Percentiles rank a stretch among this genome's conserved stretches.
Conservation (phyloP, 345 rosid genomes). For the Hibiscus syriacus region DNA sequence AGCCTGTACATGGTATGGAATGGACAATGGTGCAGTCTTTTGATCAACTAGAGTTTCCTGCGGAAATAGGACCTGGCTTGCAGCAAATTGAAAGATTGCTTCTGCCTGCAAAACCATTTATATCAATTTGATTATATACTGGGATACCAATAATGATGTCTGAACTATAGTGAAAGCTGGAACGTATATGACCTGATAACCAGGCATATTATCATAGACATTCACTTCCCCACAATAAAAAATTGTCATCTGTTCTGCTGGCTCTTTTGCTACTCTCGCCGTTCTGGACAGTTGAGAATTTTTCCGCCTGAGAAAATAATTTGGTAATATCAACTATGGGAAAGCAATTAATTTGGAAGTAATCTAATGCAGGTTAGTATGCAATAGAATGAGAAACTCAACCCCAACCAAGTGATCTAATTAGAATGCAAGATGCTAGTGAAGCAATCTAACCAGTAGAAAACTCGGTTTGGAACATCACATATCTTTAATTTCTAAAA, state of each 20-base stretch:
- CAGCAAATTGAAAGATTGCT: slow-evolving; percentile 33
- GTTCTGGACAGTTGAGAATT: slow-evolving; percentile 18
- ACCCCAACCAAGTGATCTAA: not conserved
- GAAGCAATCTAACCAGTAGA: not conserved
- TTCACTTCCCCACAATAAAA: slow-evolving; percentile 41
- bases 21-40: slow-evolving; percentile 16
- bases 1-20: slow-evolving; percentile 22
- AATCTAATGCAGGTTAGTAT: not conserved
- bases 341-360: not conserved
- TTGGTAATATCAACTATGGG: not conserved
- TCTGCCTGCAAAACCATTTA: slow-evolving; percentile 23
- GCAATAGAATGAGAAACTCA: not conserved
- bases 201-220: slow-evolving; percentile 30
- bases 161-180: not conserved
- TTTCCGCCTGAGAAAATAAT: slow-evolving; percentile 15
- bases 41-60: slow-evolving; percentile 18
- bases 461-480: not conserved
- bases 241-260: slow-evolving; percentile 31
- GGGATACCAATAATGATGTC: not conserved
- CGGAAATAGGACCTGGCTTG: slow-evolving; percentile 16
- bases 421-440: not conserved
- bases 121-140: not conserved
- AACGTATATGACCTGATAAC: slow-evolving; percentile 23
- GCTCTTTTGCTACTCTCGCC: slow-evolving; percentile 14
- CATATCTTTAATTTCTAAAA: not conserved